Base-by-base conservation (phyloP, 139 green algal species). In the Chlorella sp. region DNA sequence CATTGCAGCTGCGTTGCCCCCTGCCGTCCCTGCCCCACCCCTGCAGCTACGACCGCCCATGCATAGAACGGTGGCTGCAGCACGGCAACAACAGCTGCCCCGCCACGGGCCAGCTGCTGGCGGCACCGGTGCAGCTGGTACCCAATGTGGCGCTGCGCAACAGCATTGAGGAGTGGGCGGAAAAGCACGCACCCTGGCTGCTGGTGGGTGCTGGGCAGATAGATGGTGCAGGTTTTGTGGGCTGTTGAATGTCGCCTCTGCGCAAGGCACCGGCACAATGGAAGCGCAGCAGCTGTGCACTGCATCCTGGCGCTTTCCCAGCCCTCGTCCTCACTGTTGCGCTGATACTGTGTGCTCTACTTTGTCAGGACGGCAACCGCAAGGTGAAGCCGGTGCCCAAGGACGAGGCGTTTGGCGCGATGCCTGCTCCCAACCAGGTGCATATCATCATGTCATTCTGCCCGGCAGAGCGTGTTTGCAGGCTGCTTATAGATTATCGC, bases 151-250 rank as follows among this genome's bases (percentile, higher is more conserved):
- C 88, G 9, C 64, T 94, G 82, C 73, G 84, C 32, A 81, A 90
- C n/a, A 75, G 73, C 38, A 93, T 94, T 11, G 88, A 92, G 63
- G 91, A 88, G 36, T 94, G 91, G 91, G 78, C 87, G 16, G 80
- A 88, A 18, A 85, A 74, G 47, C 83, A 92, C 32, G 87, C 87
- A 28, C 60, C 74, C n/a, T 92, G 89, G 91, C 82, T 94, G 69
- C 84, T 94, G 91, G 90, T 93, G 71, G 20, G 88, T 80, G 30
- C n/a, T n/a, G n/a, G n/a, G n/a, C n/a, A n/a, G n/a, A n/a, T n/a
- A n/a, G n/a, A n/a, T n/a, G n/a, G n/a, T n/a, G n/a, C n/a, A n/a
- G n/a, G n/a, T n/a, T n/a, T n/a, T n/a, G n/a, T n/a, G n/a, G n/a
- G n/a, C n/a, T n/a, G n/a, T n/a, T n/a, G n/a, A n/a, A n/a, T n/a